These are phyloP conservation scores for Suhomyces bokatorum DNA, from an alignment of 1,139 yeast species.

Conservation along the genomic window DNA sequence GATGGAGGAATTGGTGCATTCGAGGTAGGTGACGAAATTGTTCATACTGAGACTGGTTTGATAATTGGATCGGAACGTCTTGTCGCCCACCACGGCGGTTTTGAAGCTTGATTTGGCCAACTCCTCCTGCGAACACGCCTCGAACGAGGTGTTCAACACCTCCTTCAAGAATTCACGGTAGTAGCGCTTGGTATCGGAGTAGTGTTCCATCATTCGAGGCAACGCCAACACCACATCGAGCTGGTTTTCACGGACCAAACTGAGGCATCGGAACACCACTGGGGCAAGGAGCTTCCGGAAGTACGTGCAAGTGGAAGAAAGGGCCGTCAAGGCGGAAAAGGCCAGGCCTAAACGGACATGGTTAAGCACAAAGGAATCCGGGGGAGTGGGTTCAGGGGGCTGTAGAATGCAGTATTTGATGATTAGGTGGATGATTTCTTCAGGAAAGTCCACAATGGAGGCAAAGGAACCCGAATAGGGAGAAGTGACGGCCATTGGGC, in stretches of 20 bases:
- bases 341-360: constrained; percentile 12
- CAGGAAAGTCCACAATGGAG: constrained; percentile 17
- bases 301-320: constrained; percentile 29
- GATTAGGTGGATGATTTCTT: constrained; percentile 15
- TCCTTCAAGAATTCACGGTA: constrained; percentile 27
- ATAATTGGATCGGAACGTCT: constrained; percentile 20
- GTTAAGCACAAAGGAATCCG: constrained; percentile 18
- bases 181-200: constrained; percentile 25
- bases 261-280: constrained; percentile 22
- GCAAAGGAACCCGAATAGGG: neutral
- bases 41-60: constrained; percentile 20
- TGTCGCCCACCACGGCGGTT: constrained; percentile 19
- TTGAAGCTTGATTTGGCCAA: constrained; percentile 25
- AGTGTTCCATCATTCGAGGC: constrained; percentile 24
- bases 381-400: constrained; percentile 6
- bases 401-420: neutral
- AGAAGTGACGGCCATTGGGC: neutral
- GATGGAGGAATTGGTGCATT: constrained; percentile 26
- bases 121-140: constrained; percentile 23
- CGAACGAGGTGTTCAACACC: constrained; percentile 19
- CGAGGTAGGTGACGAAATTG: constrained; percentile 27
- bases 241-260: constrained; percentile 31
- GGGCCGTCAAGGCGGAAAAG: constrained; percentile 19
- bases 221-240: constrained; percentile 29
- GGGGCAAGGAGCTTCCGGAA: constrained; percentile 27